Base-by-base conservation (phyloP, 345 rosid genomes). In the Eucalyptus viminalis region DNA sequence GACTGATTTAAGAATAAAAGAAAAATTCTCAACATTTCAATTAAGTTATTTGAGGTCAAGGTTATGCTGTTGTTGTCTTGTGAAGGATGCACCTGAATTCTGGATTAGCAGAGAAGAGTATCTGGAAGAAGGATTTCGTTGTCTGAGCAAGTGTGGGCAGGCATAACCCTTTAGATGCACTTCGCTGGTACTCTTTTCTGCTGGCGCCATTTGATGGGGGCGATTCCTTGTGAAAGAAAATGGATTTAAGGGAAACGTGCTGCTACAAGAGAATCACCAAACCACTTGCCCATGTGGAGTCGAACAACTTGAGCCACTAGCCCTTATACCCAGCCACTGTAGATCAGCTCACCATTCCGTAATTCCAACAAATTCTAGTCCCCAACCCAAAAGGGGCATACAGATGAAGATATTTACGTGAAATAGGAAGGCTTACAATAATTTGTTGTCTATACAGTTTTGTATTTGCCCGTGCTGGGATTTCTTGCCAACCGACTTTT, bases 31-130 rank as follows among this genome's bases (percentile, higher is more conserved):
- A 21, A 76, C 47, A 19, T 37, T 40, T 76, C 47, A 37, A 76
- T 19, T 40, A 31, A n/a, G 47, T 22, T 21, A 40, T 76, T 21
- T 76, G 47, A 40, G 27, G 47, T 76, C 15, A 22, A 76, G 3
- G 19, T 62, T 40, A 44, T 86, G 31, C 86, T 81, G 43, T 86
- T 81, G 43, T 86, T 85, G 22, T 88, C 56, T 89, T 15, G 69
- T 91, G 92, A 94, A 98, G 99, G 99, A 98, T 88, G 94, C 97
- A 88, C 99, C 99, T 49, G 99, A 98, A 92, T 98, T 97, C 91
- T 96, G 99, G 99, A 95, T 98, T 90, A 96, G 92, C 93, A 94
- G 95, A 93, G 99, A 98, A 86, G 98, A 98, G 90, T 97, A 96
- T 89, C 50, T 94, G 90, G 99, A 98, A 93, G 98, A 98, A 93